Percentiles rank a stretch among this genome's conserved stretches.
Conservation (phyloP, 164 flowering plant genomes). For the Amborella trichopoda region DNA sequence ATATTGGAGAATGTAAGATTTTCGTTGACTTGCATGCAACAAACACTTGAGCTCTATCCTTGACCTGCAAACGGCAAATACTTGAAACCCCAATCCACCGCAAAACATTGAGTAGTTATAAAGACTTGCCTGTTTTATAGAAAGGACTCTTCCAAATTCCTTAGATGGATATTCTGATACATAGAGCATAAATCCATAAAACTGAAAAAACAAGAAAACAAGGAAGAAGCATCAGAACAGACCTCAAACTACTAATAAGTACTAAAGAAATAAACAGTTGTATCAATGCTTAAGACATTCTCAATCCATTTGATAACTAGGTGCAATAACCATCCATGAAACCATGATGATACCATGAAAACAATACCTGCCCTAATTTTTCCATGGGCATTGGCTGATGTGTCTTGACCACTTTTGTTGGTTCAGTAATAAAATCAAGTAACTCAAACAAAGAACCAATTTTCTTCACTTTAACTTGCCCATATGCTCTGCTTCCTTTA, state of each 20-base stretch:
- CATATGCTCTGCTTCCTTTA: constrained; percentile 47
- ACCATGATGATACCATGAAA: neutral
- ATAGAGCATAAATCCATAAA: constrained; percentile 72
- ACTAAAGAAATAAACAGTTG: neutral
- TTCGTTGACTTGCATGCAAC: constrained; percentile 43
- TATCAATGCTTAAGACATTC: neutral
- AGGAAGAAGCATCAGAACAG: neutral
- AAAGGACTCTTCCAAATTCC: constrained; percentile 34
- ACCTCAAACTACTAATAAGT: neutral
- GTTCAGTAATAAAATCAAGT: constrained; percentile 17
- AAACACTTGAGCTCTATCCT: constrained; percentile 94
- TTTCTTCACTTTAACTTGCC: constrained; percentile 42
- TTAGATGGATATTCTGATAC: constrained; percentile 38
- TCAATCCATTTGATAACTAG: neutral
- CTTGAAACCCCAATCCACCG: neutral
- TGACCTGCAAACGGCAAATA: constrained; percentile 41
- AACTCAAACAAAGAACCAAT: constrained; percentile 38
- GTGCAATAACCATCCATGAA: neutral
- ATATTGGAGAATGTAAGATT: constrained; percentile 25
- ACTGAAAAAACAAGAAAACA: constrained; percentile 22
- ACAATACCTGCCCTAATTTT: constrained; percentile 62
- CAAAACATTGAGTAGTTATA: neutral
- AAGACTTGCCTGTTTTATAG: constrained; percentile 54
- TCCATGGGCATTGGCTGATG: constrained; percentile 77
- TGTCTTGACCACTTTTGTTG: constrained; percentile 34